Evolutionary conservation across 257 asterid genomes (phyloP).

Genomic region (Solanum corneliomulleri): DNA sequence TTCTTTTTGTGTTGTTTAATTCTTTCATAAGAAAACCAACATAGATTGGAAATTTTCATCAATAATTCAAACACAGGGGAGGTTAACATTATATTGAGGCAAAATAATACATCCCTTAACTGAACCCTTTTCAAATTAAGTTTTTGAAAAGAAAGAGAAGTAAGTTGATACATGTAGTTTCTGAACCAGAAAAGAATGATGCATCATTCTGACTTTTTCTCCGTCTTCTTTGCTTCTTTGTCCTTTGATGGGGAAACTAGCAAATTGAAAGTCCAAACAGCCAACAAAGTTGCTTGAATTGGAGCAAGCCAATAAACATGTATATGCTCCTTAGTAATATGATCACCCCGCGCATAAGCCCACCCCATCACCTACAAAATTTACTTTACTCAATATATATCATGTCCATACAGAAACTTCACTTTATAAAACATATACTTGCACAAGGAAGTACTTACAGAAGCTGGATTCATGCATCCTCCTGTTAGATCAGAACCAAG

Average conservation of each 20-base stretch:
- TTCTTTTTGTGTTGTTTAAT: not conserved
- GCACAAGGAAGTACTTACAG: slow-evolving; percentile 36
- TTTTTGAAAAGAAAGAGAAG: not conserved
- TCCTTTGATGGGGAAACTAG: slow-evolving; percentile 20
- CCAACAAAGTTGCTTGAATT: slow-evolving; percentile 62
- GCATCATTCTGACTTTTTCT: slow-evolving; percentile 30
- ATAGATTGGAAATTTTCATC: not conserved
- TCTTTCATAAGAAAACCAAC: not conserved
- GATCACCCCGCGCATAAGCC: slow-evolving; percentile 83
- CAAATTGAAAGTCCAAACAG: slow-evolving; percentile 52
- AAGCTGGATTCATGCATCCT: slow-evolving; percentile 97
- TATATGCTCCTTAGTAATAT: slow-evolving; percentile 64
- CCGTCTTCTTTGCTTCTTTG: slow-evolving; percentile 6
- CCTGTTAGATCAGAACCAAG: slow-evolving; percentile 91
- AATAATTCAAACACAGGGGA: not conserved
- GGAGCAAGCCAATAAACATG: slow-evolving; percentile 94
- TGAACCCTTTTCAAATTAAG: not conserved
- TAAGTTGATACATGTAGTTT: not conserved
- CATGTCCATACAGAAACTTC: not conserved
- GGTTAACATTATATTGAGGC: not conserved
- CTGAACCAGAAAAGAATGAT: not conserved
- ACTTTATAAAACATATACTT: not conserved
- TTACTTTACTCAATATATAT: not conserved
- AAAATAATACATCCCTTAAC: not conserved
- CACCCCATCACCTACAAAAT: slow-evolving; percentile 76